Base-by-base conservation (phyloP, 1,284 basidiomycete species). In the Filobasidium uniguttulatum region DNA sequence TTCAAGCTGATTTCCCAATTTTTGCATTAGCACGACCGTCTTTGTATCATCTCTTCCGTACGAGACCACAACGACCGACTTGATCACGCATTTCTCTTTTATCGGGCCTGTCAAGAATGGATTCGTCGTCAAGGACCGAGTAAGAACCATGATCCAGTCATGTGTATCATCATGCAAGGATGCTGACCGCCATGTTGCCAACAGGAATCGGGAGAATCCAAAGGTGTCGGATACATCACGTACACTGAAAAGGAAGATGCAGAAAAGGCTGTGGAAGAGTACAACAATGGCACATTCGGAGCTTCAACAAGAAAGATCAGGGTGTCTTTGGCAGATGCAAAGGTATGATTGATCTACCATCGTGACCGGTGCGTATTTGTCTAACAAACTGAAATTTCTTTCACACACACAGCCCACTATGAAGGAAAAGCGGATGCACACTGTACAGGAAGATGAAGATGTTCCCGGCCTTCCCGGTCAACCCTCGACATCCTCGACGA, bases 191-290 rank as follows among this genome's bases (percentile, higher is more conserved):
- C 31, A n/a, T 33, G n/a, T 33, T 7, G 5, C 5, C 23, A 44
- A 29, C 77, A 77, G 41, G 81, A 79, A 37, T 80, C 82, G 0
- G 83, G 85, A 33, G 76, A 81, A 26, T 91, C 88, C 3, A 96
- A 96, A 66, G 94, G 93, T 58, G 89, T 97, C n/a, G 93, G 93
- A 55, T 98, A 97, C 67, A 88, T 97, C 54, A 83, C 88, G 0
- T 98, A 91, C 69, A 81, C 90, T 1, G 75, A 89, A 55, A 77
- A 76, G 49, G 85, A 94, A 60, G 94, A 98, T 71, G 94, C 91
- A 3, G 77, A 84, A 62, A 69, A 74, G 44, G 83, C 85, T 2
- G 76, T 83, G 51, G 75, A 79, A 35, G 68, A 70, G 54, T 57
- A 70, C 55, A 76, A 77, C 48, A 67, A 65, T 68, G 63, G 77